A percentile compares a stretch with the other conserved stretches of the same genome.
phyloP scores from a whole-genome alignment of 75 land plant species.

The Chamaecyparis obtusa region DNA sequence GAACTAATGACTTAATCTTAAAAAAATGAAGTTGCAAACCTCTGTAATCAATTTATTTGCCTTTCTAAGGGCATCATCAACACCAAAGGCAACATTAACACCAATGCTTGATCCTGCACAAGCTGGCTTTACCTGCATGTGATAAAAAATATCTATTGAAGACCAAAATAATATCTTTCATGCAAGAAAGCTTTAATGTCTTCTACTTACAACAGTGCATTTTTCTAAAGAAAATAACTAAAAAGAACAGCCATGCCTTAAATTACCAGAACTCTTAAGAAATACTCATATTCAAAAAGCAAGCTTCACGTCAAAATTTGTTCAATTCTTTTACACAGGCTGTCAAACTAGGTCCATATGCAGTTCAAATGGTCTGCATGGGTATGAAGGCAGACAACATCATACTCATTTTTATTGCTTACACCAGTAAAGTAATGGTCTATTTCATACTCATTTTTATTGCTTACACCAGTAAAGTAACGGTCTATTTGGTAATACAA shows the following conservation, averaged over 20 bases:
- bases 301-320: not conserved
- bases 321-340: too few relatives aligned
- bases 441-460: too few relatives aligned
- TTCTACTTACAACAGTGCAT: not conserved
- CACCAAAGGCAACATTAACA: constrained; percentile 73
- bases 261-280: not conserved
- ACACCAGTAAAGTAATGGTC: too few relatives aligned
- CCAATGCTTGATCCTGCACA: constrained; percentile 85
- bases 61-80: constrained; percentile 52
- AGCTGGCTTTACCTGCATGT: constrained; percentile 74
- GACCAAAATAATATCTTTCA: not conserved
- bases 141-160: not conserved
- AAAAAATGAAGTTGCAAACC: constrained; percentile 24
- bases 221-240: not conserved
- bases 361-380: too few relatives aligned
- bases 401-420: too few relatives aligned
- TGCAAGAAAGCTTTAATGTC: not conserved
- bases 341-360: too few relatives aligned
- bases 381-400: too few relatives aligned
- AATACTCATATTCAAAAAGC: not conserved
- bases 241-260: not conserved
- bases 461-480: too few relatives aligned
- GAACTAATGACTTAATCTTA: not conserved
- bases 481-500: too few relatives aligned
- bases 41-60: constrained; percentile 55